Evolutionary conservation across 2,329 filamentous ascomycete genomes (phyloP).

Genomic region (Parascedosporium putredinis): DNA sequence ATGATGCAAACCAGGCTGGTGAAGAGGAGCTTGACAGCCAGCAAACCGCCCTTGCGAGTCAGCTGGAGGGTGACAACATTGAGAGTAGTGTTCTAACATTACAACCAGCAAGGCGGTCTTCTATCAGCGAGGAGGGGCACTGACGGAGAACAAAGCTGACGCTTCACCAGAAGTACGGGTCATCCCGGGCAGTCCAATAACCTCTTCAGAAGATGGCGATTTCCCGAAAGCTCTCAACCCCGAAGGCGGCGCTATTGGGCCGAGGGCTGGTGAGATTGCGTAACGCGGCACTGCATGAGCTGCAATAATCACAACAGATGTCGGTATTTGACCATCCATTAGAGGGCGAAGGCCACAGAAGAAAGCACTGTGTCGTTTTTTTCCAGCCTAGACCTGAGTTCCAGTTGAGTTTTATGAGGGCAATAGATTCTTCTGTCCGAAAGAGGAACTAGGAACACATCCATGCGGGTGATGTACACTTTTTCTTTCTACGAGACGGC

Average conservation of each 20-base stretch:
- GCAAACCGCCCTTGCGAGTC: slow-evolving; percentile 22
- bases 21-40: slow-evolving; percentile 21
- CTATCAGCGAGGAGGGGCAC: slow-evolving; percentile 9
- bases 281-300: not conserved
- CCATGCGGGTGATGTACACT: too few relatives aligned
- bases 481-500: too few relatives aligned
- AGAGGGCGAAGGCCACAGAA: too few relatives aligned
- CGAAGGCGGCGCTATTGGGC: not conserved
- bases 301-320: not conserved
- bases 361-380: too few relatives aligned
- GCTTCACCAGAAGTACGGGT: slow-evolving; percentile 33
- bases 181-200: slow-evolving; percentile 39
- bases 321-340: too few relatives aligned
- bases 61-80: slow-evolving; percentile 10
- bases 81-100: slow-evolving; percentile 12
- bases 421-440: too few relatives aligned
- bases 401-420: too few relatives aligned
- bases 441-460: too few relatives aligned
- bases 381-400: too few relatives aligned
- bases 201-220: slow-evolving; percentile 16
- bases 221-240: not conserved
- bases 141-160: slow-evolving; percentile 11
- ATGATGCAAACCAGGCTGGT: slow-evolving; percentile 19
- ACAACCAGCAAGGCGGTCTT: slow-evolving; percentile 9
- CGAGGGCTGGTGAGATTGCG: not conserved